These are phyloP conservation scores for Alternaria dauci DNA, from an alignment of 2,329 filamentous ascomycete genomes.

Conservation along the genomic window DNA sequence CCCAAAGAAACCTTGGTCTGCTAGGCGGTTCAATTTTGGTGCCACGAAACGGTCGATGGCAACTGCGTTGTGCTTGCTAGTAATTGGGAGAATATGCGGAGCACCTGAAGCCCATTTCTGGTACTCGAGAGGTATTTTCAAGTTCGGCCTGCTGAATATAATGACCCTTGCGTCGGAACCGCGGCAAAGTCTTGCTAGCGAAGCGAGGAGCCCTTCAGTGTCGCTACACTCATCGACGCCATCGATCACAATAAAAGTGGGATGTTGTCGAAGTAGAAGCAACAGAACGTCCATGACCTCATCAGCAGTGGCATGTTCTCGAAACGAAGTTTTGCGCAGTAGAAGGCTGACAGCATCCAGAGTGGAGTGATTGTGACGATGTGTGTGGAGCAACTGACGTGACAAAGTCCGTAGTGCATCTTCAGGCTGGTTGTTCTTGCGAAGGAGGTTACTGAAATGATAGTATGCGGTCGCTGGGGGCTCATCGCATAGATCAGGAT, in stretches of 20 bases:
- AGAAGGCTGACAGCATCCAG: conserved; percentile 40
- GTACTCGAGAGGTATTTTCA: conserved; percentile 39
- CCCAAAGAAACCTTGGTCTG: conserved; percentile 42
- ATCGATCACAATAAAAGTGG: conserved; percentile 43
- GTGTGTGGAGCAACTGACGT: conserved; percentile 35
- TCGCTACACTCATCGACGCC: conserved; percentile 42
- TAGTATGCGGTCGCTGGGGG: conserved; percentile 35
- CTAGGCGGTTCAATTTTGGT: conserved; percentile 33
- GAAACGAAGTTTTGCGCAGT: conserved; percentile 34
- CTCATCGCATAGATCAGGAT: conserved; percentile 35
- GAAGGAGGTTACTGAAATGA: conserved; percentile 32
- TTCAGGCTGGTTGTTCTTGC: conserved; percentile 25
- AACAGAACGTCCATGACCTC: conserved; percentile 37
- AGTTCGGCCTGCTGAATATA: conserved; percentile 37
- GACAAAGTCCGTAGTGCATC: conserved; percentile 38
- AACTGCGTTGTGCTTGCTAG: conserved; percentile 23
- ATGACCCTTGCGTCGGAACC: conserved; percentile 35
- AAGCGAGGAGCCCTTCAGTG: conserved; percentile 25
- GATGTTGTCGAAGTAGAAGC: conserved; percentile 40
- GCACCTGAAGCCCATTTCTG: conserved; percentile 41
- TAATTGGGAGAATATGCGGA: conserved; percentile 34
- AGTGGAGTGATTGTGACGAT: conserved; percentile 34
- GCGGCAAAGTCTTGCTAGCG: conserved; percentile 33
- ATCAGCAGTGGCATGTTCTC: conserved; percentile 36
- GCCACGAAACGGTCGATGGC: conserved; percentile 31